A percentile compares a stretch with the other conserved stretches of the same genome.
Evolutionary conservation across 2,329 filamentous ascomycete genomes (phyloP).

Genomic region (Sporothrix brunneoviolacea): DNA sequence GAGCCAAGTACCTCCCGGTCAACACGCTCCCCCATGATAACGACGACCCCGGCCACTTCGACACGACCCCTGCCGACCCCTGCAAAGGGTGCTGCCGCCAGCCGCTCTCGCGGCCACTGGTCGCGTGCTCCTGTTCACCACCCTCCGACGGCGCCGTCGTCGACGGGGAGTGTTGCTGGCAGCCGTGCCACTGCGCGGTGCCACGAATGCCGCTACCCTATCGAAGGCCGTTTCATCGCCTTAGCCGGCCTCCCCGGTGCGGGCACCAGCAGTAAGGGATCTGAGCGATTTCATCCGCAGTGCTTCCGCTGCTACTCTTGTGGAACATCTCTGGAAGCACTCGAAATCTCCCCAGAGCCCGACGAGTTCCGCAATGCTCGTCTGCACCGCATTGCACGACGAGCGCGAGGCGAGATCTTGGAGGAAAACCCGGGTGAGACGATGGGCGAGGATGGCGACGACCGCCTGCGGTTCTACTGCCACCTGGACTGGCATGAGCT

Average conservation of each 20-base stretch:
- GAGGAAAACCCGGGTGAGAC: conserved; percentile 58
- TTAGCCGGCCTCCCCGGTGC: conserved; percentile 54
- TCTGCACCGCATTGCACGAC: conserved; percentile 62
- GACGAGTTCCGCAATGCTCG: conserved; percentile 63
- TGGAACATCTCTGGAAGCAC: conserved; percentile 80
- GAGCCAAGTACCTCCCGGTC: not conserved
- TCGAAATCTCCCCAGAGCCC: conserved; percentile 94
- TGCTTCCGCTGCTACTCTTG: conserved; percentile 91
- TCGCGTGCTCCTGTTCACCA: conserved; percentile 41
- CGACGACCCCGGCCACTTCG: conserved; percentile 25
- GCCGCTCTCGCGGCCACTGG: conserved; percentile 48
- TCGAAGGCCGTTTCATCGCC: conserved; percentile 84
- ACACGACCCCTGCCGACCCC: conserved; percentile 41
- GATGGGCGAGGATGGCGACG: conserved; percentile 65
- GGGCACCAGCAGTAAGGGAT: conserved; percentile 4
- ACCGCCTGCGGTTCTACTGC: conserved; percentile 80
- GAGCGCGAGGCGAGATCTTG: conserved; percentile 51
- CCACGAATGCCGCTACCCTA: conserved; percentile 74
- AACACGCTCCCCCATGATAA: not conserved
- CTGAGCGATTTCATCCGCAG: conserved; percentile 78
- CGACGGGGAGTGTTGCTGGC: conserved; percentile 20
- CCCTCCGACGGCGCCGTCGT: not conserved
- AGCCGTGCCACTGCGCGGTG: conserved; percentile 64
- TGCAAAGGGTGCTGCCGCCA: too few relatives aligned
- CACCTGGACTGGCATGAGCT: conserved; percentile 98